Evolutionary conservation across 345 rosid species (phyloP), one percentile per base, ranked within the genome.

Genomic region (Salix brachista): DNA sequence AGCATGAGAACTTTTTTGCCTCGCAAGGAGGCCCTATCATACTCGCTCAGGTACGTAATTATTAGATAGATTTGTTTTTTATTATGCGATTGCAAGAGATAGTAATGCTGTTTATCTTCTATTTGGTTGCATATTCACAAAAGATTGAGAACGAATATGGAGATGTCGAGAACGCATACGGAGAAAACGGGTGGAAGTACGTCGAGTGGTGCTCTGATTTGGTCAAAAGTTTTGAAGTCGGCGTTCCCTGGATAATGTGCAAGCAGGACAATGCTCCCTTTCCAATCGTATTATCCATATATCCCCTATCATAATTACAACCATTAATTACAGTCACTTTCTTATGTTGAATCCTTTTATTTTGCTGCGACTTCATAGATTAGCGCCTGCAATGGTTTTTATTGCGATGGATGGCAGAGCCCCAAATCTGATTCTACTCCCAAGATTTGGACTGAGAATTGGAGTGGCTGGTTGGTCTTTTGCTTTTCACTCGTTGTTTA

Each of bases 211-310:
- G 83, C 52, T 88, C 88, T 8, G 69, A 81, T 8, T 75, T 85
- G 85, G 91, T 87, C 50, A 25, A 70, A 7, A 78, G 85, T 41
- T 86, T 78, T 69, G 60, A 81, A 9, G 7, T 85, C 76, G 90
- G 89, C 17, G 73, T 89, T n/a, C 89, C 91, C 1, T 89, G 92
- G 91, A 67, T 89, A 11, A 89, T 89, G 91, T 89, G 92, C 68
- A 84, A 89, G 75, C 90, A 89, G 75, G 17, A 26, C 23, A 76
- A 78, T 67, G 87, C 90, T 68, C 91, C 88, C 48, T 64, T 50
- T 8, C 83, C 83, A 25, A 70, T 80, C 72, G 79, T 80, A 75
- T 36, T 66, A 30, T 10, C 34, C 34, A 17, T 66, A 5, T 12
- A 30, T 66, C 41, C 13, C 25, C 21, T 41, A 1, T 9, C 3